Conservation (phyloP, 2,329 filamentous ascomycete genomes). For the Ophiostoma sp. region DNA sequence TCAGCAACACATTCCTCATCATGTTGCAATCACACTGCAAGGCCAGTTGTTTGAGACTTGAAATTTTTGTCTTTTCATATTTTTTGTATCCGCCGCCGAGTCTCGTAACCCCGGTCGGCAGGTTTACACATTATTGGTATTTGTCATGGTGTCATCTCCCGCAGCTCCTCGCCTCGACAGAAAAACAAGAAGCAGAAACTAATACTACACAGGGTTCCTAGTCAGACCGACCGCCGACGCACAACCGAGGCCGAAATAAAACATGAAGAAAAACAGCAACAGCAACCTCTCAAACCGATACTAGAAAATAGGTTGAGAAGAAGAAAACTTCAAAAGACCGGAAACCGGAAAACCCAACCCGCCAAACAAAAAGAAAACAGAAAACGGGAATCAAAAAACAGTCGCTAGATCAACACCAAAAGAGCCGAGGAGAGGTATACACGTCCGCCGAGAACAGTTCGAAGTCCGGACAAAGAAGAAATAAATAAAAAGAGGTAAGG, state of each 20-base stretch:
- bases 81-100: constrained; percentile 18
- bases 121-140: constrained; percentile 20
- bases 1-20: not conserved
- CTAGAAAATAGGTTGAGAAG: not conserved
- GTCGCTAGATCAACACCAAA: constrained; percentile 14
- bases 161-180: not conserved
- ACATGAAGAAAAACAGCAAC: not conserved
- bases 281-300: not conserved
- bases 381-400: constrained; percentile 12
- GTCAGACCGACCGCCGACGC: constrained; percentile 20
- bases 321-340: constrained; percentile 16
- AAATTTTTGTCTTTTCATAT: constrained; percentile 20
- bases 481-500: constrained; percentile 3
- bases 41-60: constrained; percentile 10
- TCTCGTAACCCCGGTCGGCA: constrained; percentile 7
- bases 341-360: constrained; percentile 12
- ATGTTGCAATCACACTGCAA: not conserved
- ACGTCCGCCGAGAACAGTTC: constrained; percentile 16
- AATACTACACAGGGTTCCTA: constrained; percentile 23
- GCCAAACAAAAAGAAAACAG: constrained; percentile 14
- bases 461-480: constrained; percentile 14
- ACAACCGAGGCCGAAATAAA: constrained; percentile 18
- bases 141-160: constrained; percentile 14
- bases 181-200: constrained; percentile 18
- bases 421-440: constrained; percentile 22